Evolutionary conservation across 2,329 filamentous ascomycete species (phyloP), one percentile per base, ranked within the genome.

Genomic region (Botrytis tulipae): DNA sequence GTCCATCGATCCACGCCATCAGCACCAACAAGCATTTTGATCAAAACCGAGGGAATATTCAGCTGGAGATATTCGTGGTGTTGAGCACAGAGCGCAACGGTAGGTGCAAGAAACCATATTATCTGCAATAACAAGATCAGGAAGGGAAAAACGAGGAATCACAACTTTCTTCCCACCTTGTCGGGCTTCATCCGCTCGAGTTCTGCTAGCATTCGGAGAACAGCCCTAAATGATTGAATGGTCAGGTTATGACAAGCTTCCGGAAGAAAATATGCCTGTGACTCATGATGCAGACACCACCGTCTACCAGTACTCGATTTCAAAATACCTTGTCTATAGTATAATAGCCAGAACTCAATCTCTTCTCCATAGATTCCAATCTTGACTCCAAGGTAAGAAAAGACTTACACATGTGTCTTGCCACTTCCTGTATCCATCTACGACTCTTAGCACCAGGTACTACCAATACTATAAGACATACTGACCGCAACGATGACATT

Each of bases 91-190:
- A 95, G 84, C 1, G 87, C 83, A 6, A 93, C 87, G 0, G 91
- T 94, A 0, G 92, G 92, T 0, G 90, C 88, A 59, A 93, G 83
- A 77, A 95, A 93, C 93, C 93, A 95, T 16, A 93, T 84, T 6
- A 89, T 80, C 89, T 76, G 37, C 37, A 42, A 40, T 16, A 80
- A 80, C 46, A 44, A 16, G 14, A 40, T 74, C 48, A 77, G 74
- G 22, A 29, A 37, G n/a, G 25, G 62, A 20, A 37, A 12, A 40
- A 29, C 6, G 37, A 63, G 29, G 18, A 42, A 40, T 20, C 25
- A 18, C 25, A 35, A 44, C 20, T 42, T 54, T 60, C 22, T 71
- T 20, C 29, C 74, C 78, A 91, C 90, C 84, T 92, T 90, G 42
- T 85, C 81, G 1, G 83, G 74, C 5, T 83, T 76, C 35, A 85